Evolutionary conservation across 805 yeast species (phyloP), one percentile per base, ranked within the genome.

Genomic region (Henningerozyma blattae): DNA sequence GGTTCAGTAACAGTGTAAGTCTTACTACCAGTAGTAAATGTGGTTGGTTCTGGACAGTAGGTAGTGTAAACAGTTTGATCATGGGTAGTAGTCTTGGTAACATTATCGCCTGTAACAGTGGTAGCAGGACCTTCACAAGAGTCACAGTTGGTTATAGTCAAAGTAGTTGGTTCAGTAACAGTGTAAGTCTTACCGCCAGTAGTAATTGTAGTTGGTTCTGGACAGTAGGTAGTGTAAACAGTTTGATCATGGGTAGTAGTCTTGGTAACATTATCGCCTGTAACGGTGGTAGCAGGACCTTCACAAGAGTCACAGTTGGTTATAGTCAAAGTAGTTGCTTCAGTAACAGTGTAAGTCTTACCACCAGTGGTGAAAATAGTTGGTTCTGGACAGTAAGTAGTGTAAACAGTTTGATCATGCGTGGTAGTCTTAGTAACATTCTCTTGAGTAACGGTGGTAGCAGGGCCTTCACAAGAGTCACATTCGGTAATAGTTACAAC

Each of bases 71-170:
- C 77, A 51, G 83, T 74, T 54, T 78, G 83, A 42, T 74, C 76
- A 43, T 43, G 49, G 27, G 45, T 46, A 22, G 39, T 46, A 31
- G 54, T 38, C 28, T 26, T 20, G 17, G 15, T 15, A n/a, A n/a
- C n/a, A n/a, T n/a, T n/a, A n/a, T 15, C 15, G 13, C 25, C 31
- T 31, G 33, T 31, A 15, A 18, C 29, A 15, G 30, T 15, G 15
- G 22, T 10, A 17, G 31, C 22, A n/a, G n/a, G n/a, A n/a, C n/a
- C n/a, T n/a, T n/a, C n/a, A n/a, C n/a, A n/a, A n/a, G n/a, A n/a
- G n/a, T n/a, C n/a, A 63, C 83, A 76, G 69, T 83, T 78, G 52
- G 93, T 79, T 72, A 82, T 70, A 59, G 91, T 82, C 52, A 83
- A 61, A 47, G 93, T 82, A 58, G 89, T 79, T 41, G 89, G 75